These are phyloP conservation scores for Mucor circinelloides DNA, from an alignment of 371 early-diverging fungal species.

Conservation along the genomic window DNA sequence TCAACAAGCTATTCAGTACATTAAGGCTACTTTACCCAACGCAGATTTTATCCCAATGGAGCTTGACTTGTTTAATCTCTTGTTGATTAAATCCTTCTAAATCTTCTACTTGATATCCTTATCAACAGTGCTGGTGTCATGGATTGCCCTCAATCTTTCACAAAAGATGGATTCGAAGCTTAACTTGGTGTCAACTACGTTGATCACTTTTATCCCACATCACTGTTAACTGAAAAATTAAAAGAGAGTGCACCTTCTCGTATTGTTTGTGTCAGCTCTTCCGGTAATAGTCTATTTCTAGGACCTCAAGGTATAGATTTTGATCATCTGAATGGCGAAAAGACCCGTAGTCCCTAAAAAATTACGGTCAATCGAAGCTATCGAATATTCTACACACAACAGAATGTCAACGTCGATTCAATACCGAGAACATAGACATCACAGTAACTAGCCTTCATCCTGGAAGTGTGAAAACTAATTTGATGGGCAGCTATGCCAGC, in stretches of 20 bases:
- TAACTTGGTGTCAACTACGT: constrained; percentile 64
- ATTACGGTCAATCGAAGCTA: constrained; percentile 23
- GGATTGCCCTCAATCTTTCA: constrained; percentile 56
- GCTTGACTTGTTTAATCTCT: constrained; percentile 60
- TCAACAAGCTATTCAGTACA: constrained; percentile 40
- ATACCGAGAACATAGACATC: neutral
- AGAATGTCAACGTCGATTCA: constrained; percentile 49
- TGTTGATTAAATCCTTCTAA: constrained; percentile 41
- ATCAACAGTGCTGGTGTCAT: constrained; percentile 68
- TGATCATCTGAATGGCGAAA: constrained; percentile 40
- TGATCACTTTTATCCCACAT: constrained; percentile 68
- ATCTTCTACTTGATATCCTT: constrained; percentile 55
- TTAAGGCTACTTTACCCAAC: constrained; percentile 46
- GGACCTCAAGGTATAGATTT: constrained; percentile 23
- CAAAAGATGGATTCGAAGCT: constrained; percentile 56
- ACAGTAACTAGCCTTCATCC: constrained; percentile 6
- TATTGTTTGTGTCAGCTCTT: constrained; percentile 55
- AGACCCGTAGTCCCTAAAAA: neutral
- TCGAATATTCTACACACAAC: constrained; percentile 57
- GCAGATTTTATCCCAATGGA: constrained; percentile 47
- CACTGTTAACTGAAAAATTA: constrained; percentile 58
- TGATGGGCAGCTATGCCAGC: neutral
- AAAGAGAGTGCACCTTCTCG: constrained; percentile 53
- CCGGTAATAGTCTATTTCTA: constrained; percentile 31
- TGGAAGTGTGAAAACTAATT: neutral